Evolutionary conservation across 2,329 filamentous ascomycete genomes (phyloP).

Genomic region (Claviceps africana): DNA sequence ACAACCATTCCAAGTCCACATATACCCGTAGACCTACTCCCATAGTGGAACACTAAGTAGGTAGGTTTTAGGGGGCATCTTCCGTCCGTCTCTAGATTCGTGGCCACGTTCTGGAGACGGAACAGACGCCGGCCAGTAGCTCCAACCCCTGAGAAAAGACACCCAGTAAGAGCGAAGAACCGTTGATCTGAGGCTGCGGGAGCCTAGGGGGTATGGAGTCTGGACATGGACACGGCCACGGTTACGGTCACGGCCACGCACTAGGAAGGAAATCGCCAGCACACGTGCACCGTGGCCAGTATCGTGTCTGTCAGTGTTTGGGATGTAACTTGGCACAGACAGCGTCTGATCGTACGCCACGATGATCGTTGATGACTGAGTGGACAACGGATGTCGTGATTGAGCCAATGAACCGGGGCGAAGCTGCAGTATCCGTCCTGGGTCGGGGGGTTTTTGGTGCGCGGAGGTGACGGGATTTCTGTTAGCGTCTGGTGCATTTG

Average conservation of each 20-base stretch:
- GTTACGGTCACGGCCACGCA: background rate
- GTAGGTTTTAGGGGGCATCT: background rate
- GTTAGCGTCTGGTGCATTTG: background rate
- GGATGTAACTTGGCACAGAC: background rate
- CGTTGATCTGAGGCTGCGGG: slow-evolving; percentile 5
- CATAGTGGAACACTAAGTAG: too few relatives aligned
- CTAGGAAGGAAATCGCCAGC: background rate
- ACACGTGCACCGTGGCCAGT: background rate
- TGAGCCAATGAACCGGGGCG: background rate
- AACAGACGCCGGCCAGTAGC: background rate
- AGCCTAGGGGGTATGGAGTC: background rate
- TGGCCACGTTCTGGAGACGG: background rate
- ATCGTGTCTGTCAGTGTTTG: background rate
- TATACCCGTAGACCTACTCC: background rate
- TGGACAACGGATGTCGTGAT: background rate
- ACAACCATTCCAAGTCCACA: background rate
- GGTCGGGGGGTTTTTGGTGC: background rate
- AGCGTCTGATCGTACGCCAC: background rate
- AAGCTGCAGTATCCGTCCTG: background rate
- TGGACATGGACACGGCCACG: background rate
- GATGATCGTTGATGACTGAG: slow-evolving; percentile 1
- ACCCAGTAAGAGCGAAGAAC: background rate
- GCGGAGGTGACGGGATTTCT: background rate
- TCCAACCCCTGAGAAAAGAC: background rate
- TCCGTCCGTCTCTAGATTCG: background rate